Evolutionary conservation across 305 asterid species (phyloP), one percentile per base, ranked within the genome.

Genomic region (Solanum chacoense): DNA sequence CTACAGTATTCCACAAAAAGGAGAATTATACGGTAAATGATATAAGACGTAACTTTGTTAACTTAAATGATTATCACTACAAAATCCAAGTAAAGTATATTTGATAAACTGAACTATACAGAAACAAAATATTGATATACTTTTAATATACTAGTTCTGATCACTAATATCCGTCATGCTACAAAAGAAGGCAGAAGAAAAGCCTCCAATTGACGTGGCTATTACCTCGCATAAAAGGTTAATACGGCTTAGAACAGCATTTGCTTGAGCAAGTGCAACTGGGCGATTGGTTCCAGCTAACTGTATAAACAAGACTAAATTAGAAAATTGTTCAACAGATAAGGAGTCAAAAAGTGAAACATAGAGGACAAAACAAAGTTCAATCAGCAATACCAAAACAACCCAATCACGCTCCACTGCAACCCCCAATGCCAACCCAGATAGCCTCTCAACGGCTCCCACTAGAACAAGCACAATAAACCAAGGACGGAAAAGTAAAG

Each of bases 331-430:
- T 80, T 74, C 32, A 85, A 29, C 72, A 31, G 42, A 29, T 40
- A 71, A 32, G 28, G 36, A 88, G 85, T 31, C 31, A 75, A 37
- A 88, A 40, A 88, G 36, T 11, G 79, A 67, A 13, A 38, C 11
- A 40, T 13, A 88, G 75, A 18, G 22, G 77, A 74, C 88, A 83
- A 88, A 74, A 84, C 45, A 88, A 36, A 84, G 77, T 34, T 74
- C 86, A 90, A 45, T 89, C 24, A 65, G 29, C 31, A 75, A 31
- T 93, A 97, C 98, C 99, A 96, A 89, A 90, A 97, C 98, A 92
- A 96, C 96, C 99, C 99, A 96, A 91, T 97, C 99, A 90, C 99
- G 99, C 93, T 97, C 98, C 93, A 92, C 92, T n/a, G 98, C 98
- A 90, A 97, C 98, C 87, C 99, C 99, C 89, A 95, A 91, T 89